Evolutionary conservation across 345 rosid genomes (phyloP), one percentile per base, ranked within the genome.

Genomic region (Eucalyptus polyanthemos): DNA sequence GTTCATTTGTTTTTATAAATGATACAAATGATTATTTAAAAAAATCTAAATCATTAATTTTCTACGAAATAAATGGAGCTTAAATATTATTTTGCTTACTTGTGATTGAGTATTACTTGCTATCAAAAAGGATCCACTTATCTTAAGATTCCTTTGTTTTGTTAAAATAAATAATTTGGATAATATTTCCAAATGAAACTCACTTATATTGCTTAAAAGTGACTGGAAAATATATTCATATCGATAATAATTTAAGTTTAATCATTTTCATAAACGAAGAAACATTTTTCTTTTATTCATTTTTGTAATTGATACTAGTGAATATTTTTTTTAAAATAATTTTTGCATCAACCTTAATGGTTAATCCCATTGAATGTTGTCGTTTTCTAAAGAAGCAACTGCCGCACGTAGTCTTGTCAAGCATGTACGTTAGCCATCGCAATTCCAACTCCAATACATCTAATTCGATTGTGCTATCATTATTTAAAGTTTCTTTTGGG

Each of bases 1-100:
- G 8, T 67, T n/a, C 3, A 67, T 31, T 67, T 17, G 3, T 15
- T 67, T 67, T n/a, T 67, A n/a, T 67, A 69, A 76, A 8, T 4
- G 14, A 34, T 34, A 3, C 2, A 76, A 37, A 6, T 4, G 2
- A 65, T 65, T 8, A 14, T 65, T 29, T 6, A 25, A 4, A 14
- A 27, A 62, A 29, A 27, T 62, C 1, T 14, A 62, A 60, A 62
- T 62, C 0, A 62, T 27, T 29, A 8, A 29, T 29, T 62, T 62
- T 11, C 1, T 19, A 0, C 3, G 1, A 1, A 58, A 24, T 24
- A 58, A 58, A 11, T 10, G 0, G 3, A 58, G 1, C 65, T 4
- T 53, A 53, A 2, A 53, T 19, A 53, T 53, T 53, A 19, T 53
- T 53, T 53, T 53, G 24, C 56, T 19, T 53, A 53, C 56, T 53